These are phyloP conservation scores for Wickerhamiella pararugosa DNA, from an alignment of 1,139 yeast genomes.

Conservation along the genomic window DNA sequence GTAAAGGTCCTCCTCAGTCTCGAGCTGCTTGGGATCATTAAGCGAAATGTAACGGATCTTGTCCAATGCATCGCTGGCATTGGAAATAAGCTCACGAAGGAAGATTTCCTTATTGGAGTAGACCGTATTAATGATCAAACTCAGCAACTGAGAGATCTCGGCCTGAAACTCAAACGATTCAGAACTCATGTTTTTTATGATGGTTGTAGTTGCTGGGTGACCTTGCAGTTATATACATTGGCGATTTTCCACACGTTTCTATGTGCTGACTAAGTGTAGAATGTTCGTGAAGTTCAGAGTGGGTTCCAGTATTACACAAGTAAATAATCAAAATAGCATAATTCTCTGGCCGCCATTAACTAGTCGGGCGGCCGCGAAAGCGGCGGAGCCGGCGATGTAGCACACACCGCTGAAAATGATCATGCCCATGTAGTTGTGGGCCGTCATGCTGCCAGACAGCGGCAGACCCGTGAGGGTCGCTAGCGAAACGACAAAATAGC, in stretches of 20 bases:
- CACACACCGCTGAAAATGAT: slow-evolving; percentile 22
- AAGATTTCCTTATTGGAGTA: slow-evolving; percentile 98
- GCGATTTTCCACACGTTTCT: slow-evolving; percentile 8
- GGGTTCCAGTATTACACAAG: not conserved
- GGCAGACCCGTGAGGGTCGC: slow-evolving; percentile 41
- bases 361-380: slow-evolving; percentile 18
- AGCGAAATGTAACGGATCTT: slow-evolving; percentile 96
- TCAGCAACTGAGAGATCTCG: slow-evolving; percentile 99
- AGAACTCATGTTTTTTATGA: slow-evolving; percentile 15
- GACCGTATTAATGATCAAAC: slow-evolving; percentile 98
- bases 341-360: slow-evolving; percentile 19
- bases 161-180: slow-evolving; percentile 78
- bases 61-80: slow-evolving; percentile 93
- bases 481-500: slow-evolving; percentile 49
- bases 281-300: not conserved
- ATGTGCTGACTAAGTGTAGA: slow-evolving; percentile 7
- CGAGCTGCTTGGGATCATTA: slow-evolving; percentile 82
- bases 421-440: slow-evolving; percentile 19
- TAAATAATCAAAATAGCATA: slow-evolving; percentile 3
- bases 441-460: slow-evolving; percentile 34
- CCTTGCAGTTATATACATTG: slow-evolving; percentile 1
- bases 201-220: slow-evolving; percentile 4
- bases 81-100: slow-evolving; percentile 97
- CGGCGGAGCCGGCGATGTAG: slow-evolving; percentile 18
- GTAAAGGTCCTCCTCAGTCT: slow-evolving; percentile 90